Percentiles rank a stretch among this genome's conserved stretches.
These are phyloP conservation scores for Phytophthora crassamura DNA, from an alignment of 352 stramenopile genomes.

Conservation along the genomic window DNA sequence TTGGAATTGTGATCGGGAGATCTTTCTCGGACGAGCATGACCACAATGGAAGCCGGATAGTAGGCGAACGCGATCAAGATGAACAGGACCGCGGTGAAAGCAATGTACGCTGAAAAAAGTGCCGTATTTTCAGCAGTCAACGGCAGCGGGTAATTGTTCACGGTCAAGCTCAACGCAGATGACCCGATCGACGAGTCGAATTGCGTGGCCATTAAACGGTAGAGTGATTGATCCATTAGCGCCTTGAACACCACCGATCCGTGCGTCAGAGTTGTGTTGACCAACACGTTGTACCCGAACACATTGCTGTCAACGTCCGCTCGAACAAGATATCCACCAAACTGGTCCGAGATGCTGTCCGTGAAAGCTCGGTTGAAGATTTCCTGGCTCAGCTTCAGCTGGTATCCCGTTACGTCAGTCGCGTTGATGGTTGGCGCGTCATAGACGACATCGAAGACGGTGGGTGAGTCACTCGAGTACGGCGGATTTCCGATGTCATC, in stretches of 20 bases:
- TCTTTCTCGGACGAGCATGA: constrained; percentile 93
- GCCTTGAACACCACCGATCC: constrained; percentile 56
- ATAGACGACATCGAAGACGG: constrained; percentile 53
- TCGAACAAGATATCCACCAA: constrained; percentile 47
- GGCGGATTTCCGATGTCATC: constrained; percentile 22
- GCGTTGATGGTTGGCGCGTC: constrained; percentile 33
- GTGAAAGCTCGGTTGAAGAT: constrained; percentile 46
- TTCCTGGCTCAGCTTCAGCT: constrained; percentile 41
- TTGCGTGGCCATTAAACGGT: constrained; percentile 38
- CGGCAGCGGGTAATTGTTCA: constrained; percentile 62
- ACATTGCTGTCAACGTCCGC: constrained; percentile 29
- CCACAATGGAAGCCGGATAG: constrained; percentile 87
- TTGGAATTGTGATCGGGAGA: constrained; percentile 94
- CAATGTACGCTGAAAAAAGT: constrained; percentile 47
- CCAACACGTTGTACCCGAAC: constrained; percentile 52
- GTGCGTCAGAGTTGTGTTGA: constrained; percentile 61
- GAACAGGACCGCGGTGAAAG: constrained; percentile 65
- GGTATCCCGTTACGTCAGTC: constrained; percentile 35
- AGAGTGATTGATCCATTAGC: constrained; percentile 56
- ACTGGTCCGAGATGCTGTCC: constrained; percentile 36
- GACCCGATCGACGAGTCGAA: constrained; percentile 14
- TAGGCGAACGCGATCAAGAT: constrained; percentile 92
- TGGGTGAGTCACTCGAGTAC: constrained; percentile 41
- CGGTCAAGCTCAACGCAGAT: constrained; percentile 36
- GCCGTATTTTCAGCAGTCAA: constrained; percentile 45